Conservation (phyloP, 768 basidiomycete genomes). For the Stropharia rugosoannulata region DNA sequence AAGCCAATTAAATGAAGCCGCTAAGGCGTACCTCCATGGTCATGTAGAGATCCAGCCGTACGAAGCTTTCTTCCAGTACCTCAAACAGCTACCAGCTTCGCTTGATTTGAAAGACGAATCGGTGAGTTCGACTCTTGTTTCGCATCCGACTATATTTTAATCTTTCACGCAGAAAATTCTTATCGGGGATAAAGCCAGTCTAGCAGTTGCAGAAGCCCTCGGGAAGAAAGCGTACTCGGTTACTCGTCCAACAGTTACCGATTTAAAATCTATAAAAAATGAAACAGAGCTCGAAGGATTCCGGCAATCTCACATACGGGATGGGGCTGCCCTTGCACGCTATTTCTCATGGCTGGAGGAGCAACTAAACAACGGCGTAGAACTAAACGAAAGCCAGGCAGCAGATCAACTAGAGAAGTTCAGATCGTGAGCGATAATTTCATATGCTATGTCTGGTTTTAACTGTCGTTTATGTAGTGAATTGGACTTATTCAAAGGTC, state of each 20-base stretch:
- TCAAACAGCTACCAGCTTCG: conserved; percentile 46
- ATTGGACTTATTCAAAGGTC: conserved; percentile 75
- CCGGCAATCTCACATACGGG: conserved; percentile 83
- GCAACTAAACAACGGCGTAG: conserved; percentile 58
- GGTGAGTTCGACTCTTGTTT: conserved; percentile 20
- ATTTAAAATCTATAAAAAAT: conserved; percentile 83
- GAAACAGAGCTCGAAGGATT: conserved; percentile 85
- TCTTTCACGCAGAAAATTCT: conserved; percentile 58
- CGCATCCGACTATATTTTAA: not conserved
- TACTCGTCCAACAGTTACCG: conserved; percentile 70
- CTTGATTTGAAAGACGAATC: conserved; percentile 31
- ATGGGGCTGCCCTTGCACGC: conserved; percentile 81
- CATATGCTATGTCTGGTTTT: not conserved
- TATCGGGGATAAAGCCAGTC: conserved; percentile 73
- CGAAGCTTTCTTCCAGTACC: conserved; percentile 59
- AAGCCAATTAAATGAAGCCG: conserved; percentile 44
- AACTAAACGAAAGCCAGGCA: conserved; percentile 76
- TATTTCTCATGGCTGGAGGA: conserved; percentile 98
- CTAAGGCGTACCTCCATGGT: conserved; percentile 47
- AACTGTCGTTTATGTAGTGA: conserved; percentile 46
- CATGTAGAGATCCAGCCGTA: conserved; percentile 73
- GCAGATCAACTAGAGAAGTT: conserved; percentile 78
- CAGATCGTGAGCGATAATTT: conserved; percentile 60
- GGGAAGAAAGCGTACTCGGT: conserved; percentile 65
- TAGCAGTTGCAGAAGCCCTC: conserved; percentile 81